Conservation (phyloP, 73 alveolate species). For the Paramecium bursaria region DNA sequence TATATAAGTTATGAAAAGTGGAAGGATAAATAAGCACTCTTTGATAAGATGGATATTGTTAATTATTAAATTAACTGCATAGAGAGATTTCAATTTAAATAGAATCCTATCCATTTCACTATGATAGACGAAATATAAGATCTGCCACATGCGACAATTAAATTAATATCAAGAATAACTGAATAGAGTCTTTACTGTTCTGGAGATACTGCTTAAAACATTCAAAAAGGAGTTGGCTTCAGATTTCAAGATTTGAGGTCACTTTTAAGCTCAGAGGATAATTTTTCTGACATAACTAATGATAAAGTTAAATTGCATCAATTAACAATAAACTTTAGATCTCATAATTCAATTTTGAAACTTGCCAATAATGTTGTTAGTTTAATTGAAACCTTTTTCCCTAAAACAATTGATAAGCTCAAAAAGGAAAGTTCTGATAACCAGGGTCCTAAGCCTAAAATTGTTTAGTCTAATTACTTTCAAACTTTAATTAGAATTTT, state of each 20-base stretch:
- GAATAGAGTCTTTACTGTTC: slow-evolving; percentile 71
- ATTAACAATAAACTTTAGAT: slow-evolving; percentile 50
- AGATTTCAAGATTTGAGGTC: slow-evolving; percentile 53
- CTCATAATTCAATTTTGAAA: slow-evolving; percentile 64
- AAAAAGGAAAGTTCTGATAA: slow-evolving; percentile 36
- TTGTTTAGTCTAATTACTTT: not conserved
- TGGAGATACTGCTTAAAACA: slow-evolving; percentile 92
- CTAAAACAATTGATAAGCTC: slow-evolving; percentile 62
- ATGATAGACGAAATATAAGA: slow-evolving; percentile 88
- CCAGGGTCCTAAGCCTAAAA: slow-evolving; percentile 66
- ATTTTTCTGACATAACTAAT: too few relatives aligned
- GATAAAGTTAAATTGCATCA: too few relatives aligned
- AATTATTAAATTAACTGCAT: slow-evolving; percentile 60
- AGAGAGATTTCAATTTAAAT: slow-evolving; percentile 47
- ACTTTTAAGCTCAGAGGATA: too few relatives aligned
- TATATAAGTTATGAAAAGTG: slow-evolving; percentile 75
- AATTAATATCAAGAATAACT: slow-evolving; percentile 66
- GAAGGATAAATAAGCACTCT: slow-evolving; percentile 69
- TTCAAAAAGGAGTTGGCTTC: slow-evolving; percentile 88
- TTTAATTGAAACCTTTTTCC: slow-evolving; percentile 66
- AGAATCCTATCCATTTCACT: slow-evolving; percentile 69
- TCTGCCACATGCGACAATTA: slow-evolving; percentile 74
- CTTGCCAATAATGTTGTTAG: slow-evolving; percentile 60
- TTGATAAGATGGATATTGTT: slow-evolving; percentile 80
- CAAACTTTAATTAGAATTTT: too few relatives aligned